A percentile compares a stretch with the other conserved stretches of the same genome.
Evolutionary conservation across 192 early-diverging fungal genomes (phyloP).

Genomic region (Tieghemiomyces parasiticus): DNA sequence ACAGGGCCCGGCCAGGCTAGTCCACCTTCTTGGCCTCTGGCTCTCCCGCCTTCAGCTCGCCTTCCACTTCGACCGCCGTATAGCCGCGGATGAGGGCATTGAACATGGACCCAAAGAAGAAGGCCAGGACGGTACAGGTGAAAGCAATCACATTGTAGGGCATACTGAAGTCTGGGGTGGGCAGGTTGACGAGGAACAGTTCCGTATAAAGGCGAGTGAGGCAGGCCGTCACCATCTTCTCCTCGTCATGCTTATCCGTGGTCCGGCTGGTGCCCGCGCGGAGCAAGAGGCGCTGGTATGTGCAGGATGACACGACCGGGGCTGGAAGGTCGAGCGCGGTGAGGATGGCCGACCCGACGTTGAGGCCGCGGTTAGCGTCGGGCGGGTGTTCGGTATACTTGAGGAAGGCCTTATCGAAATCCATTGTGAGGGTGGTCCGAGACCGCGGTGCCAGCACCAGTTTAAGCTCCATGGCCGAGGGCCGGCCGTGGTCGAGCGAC

Average conservation of each 20-base stretch:
- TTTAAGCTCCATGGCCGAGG: conserved; percentile 59
- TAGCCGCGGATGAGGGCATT: conserved; percentile 62
- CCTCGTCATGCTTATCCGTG: neutral
- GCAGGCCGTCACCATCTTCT: neutral
- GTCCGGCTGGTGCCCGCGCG: conserved; percentile 3
- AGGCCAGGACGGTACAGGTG: conserved; percentile 86
- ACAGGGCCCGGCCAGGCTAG: no score
- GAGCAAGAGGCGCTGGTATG: neutral
- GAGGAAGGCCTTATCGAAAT: conserved; percentile 85
- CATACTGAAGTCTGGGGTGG: conserved; percentile 98
- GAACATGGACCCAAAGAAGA: conserved; percentile 93
- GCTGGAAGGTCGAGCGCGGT: conserved; percentile 5
- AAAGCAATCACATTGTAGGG: conserved; percentile 98
- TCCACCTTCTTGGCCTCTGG: no score
- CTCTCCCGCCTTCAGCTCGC: no score
- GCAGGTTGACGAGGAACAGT: conserved; percentile 71
- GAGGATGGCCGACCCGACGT: conserved; percentile 62
- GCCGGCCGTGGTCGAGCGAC: conserved; percentile 66
- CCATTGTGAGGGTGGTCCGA: conserved; percentile 47
- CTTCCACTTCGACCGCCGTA: no score
- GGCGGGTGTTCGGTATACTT: conserved; percentile 94
- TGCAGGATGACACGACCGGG: neutral
- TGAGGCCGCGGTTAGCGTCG: conserved; percentile 92
- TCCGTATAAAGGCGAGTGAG: conserved; percentile 57
- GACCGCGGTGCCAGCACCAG: conserved; percentile 54